Percentiles rank a stretch among this genome's conserved stretches.
These are phyloP conservation scores for Candida gorgasii DNA, from an alignment of 805 yeast species.

Conservation along the genomic window DNA sequence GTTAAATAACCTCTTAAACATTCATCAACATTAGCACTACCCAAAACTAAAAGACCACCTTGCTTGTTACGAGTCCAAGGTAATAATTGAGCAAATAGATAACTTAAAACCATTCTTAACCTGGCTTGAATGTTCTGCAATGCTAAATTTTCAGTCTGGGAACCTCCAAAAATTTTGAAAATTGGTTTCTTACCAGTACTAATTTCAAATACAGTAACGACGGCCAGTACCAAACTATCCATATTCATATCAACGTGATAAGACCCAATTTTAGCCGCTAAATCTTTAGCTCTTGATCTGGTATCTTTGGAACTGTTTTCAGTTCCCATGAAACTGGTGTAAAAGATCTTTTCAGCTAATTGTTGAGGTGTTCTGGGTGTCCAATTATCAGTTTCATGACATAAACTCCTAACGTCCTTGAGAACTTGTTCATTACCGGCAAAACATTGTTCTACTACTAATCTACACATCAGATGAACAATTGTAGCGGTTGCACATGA, in stretches of 20 bases:
- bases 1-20: constrained; percentile 94
- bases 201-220: constrained; percentile 74
- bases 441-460: constrained; percentile 69
- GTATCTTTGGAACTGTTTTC: constrained; percentile 89
- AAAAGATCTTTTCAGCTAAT: constrained; percentile 73
- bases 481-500: constrained; percentile 97
- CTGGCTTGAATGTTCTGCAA: constrained; percentile 97
- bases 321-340: constrained; percentile 95
- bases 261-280: constrained; percentile 77
- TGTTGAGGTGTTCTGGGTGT: constrained; percentile 74
- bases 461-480: constrained; percentile 89
- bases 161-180: constrained; percentile 91
- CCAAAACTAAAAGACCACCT: constrained; percentile 86
- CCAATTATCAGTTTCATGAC: constrained; percentile 56
- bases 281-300: constrained; percentile 72
- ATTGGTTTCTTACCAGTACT: constrained; percentile 90
- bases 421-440: constrained; percentile 78
- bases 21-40: constrained; percentile 97
- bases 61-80: constrained; percentile 88
- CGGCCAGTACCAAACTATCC: constrained; percentile 78
- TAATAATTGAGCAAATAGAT: constrained; percentile 87
- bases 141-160: constrained; percentile 88
- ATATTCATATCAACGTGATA: constrained; percentile 91
- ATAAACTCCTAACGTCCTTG: constrained; percentile 67
- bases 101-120: constrained; percentile 89